Evolutionary conservation across 78 protist species (phyloP).

Genomic region (Chrysochromulina tobinii): DNA sequence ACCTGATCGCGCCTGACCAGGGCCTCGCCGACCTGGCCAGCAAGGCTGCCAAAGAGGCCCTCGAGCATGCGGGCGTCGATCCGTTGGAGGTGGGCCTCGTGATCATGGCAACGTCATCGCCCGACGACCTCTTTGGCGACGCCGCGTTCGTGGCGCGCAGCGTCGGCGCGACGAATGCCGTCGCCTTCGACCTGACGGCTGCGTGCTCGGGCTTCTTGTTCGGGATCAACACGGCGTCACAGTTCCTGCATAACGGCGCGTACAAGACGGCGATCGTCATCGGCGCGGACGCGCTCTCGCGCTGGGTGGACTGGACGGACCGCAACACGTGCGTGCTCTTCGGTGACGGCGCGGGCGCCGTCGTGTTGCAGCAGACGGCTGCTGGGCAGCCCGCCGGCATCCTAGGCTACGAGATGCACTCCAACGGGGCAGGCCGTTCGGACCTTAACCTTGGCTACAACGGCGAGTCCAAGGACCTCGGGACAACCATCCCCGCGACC

Average conservation of each 20-base stretch:
- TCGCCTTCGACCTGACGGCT: constrained; percentile 45
- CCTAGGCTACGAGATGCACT: constrained; percentile 39
- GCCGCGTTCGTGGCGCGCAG: constrained; percentile 4
- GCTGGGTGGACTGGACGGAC: constrained; percentile 46
- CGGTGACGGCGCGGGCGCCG: constrained; percentile 51
- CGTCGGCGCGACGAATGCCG: constrained; percentile 30
- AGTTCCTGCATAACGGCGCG: constrained; percentile 32
- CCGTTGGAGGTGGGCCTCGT: constrained; percentile 7
- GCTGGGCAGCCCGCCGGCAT: background rate
- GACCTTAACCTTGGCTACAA: background rate
- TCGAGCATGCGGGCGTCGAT: background rate
- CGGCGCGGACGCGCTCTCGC: constrained; percentile 44
- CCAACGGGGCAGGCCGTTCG: background rate
- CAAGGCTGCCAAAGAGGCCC: background rate
- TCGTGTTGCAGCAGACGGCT: background rate
- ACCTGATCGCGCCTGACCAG: constrained; percentile 11
- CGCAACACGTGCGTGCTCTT: constrained; percentile 46
- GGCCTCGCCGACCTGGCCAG: background rate
- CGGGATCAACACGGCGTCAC: constrained; percentile 24
- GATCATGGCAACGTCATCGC: constrained; percentile 19
- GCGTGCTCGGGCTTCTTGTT: constrained; percentile 48
- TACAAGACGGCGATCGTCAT: constrained; percentile 9
- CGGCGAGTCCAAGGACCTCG: background rate
- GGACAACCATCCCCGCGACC: background rate
- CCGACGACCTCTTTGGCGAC: constrained; percentile 46